Evolutionary conservation across 345 rosid species (phyloP).

Genomic region (Boechera retrofracta): DNA sequence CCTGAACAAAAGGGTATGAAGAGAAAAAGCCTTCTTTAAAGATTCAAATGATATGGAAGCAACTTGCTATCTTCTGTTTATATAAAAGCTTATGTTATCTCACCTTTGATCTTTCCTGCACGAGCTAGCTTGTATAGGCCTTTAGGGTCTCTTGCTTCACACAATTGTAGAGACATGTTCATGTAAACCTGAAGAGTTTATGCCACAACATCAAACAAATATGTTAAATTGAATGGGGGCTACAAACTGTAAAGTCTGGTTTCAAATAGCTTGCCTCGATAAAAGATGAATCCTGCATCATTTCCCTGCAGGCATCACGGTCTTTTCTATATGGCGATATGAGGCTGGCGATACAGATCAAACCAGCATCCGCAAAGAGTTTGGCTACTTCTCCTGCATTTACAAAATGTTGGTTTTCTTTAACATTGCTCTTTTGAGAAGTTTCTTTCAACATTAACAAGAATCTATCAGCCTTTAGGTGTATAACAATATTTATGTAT

Average conservation of each 20-base stretch:
- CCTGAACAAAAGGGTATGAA: constrained; percentile 50
- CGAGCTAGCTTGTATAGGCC: constrained; percentile 95
- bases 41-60: neutral
- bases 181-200: constrained; percentile 71
- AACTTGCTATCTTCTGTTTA: constrained; percentile 14
- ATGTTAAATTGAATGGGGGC: constrained; percentile 12
- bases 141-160: constrained; percentile 89
- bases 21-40: neutral
- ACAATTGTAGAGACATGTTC: constrained; percentile 82
- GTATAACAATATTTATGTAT: neutral
- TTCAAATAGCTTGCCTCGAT: constrained; percentile 64
- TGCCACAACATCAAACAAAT: constrained; percentile 46
- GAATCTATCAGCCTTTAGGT: constrained; percentile 5
- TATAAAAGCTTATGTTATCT: constrained; percentile 32
- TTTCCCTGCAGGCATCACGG: constrained; percentile 83
- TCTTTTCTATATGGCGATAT: constrained; percentile 92
- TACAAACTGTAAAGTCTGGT: constrained; percentile 8
- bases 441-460: neutral
- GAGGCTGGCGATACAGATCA: constrained; percentile 88
- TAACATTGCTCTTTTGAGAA: neutral
- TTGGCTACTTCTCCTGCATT: constrained; percentile 85
- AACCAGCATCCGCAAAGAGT: constrained; percentile 91
- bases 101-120: constrained; percentile 90
- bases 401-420: constrained; percentile 12
- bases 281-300: constrained; percentile 67